These are phyloP conservation scores for Solanum pennellii DNA, from an alignment of 257 asterid genomes.

Conservation along the genomic window DNA sequence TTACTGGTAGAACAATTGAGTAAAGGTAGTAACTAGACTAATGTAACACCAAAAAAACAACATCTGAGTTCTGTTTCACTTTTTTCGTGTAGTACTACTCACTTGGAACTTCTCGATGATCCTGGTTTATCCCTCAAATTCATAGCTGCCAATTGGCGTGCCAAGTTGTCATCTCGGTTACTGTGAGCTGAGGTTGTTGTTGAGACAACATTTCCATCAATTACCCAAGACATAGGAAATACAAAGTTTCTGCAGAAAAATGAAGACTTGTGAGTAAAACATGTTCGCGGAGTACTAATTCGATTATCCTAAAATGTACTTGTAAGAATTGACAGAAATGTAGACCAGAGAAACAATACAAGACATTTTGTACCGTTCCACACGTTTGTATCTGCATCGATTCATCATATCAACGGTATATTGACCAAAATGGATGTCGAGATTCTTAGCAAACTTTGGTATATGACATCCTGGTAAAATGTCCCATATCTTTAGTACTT, in stretches of 20 bases:
- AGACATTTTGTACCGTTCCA: neutral
- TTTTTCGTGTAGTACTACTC: neutral
- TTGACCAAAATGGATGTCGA: neutral
- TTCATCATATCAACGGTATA: neutral
- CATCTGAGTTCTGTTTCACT: neutral
- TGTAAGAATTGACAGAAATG: neutral
- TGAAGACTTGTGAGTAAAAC: neutral
- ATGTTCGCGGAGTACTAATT: neutral
- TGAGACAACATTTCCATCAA: neutral
- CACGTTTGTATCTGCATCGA: slow-evolving; percentile 8
- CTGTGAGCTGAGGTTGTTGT: neutral
- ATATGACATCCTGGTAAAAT: slow-evolving; percentile 16
- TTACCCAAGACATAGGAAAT: slow-evolving; percentile 16
- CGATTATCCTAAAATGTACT: neutral
- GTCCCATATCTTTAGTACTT: slow-evolving; percentile 39
- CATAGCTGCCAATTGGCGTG: neutral
- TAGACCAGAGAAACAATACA: neutral
- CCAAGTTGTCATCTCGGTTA: neutral
- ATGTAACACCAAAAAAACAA: neutral
- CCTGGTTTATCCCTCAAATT: neutral
- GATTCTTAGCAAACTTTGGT: neutral
- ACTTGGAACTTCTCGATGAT: neutral
- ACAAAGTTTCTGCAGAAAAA: slow-evolving; percentile 7
- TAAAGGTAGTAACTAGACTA: neutral
- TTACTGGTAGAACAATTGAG: neutral